A percentile compares a stretch with the other conserved stretches of the same genome.
Evolutionary conservation across 495 filamentous ascomycete species (phyloP).

Genomic region (Penicillium taxi): DNA sequence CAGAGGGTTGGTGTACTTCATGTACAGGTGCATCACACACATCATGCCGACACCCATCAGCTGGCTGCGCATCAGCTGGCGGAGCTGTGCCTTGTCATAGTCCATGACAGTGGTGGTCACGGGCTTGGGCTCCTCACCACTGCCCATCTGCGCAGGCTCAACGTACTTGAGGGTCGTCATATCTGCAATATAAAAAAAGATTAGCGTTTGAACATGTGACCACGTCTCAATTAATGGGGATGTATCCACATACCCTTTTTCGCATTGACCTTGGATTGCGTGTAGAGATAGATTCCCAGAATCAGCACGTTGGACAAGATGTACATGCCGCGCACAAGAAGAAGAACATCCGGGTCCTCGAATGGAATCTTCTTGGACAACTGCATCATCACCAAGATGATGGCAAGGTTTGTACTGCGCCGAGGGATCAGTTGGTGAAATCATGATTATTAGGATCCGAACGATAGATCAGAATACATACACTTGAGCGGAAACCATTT

Average conservation of each 20-base stretch:
- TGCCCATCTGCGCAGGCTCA: constrained; percentile 87
- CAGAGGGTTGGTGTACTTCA: constrained; percentile 98
- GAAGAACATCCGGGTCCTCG: constrained; percentile 81
- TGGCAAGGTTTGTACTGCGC: constrained; percentile 77
- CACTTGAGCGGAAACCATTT: constrained; percentile 45
- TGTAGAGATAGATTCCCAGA: constrained; percentile 70
- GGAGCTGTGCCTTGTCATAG: constrained; percentile 83
- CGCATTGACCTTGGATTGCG: constrained; percentile 71
- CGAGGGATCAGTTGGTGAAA: constrained; percentile 1
- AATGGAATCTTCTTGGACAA: constrained; percentile 91
- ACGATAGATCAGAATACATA: constrained; percentile 15
- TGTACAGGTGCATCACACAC: constrained; percentile 95
- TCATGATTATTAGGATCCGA: background rate
- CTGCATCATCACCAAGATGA: constrained; percentile 98
- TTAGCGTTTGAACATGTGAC: background rate
- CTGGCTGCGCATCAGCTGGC: constrained; percentile 73
- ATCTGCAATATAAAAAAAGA: constrained; percentile 45
- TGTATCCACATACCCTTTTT: constrained; percentile 72
- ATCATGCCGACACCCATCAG: constrained; percentile 97
- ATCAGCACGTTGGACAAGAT: constrained; percentile 86
- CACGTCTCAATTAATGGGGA: background rate
- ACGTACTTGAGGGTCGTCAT: constrained; percentile 98
- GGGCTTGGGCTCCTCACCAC: constrained; percentile 83
- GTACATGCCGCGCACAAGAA: constrained; percentile 74
- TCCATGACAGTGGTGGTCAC: constrained; percentile 91